A percentile compares a stretch with the other conserved stretches of the same genome.
Evolutionary conservation across 352 stramenopile genomes (phyloP).

Genomic region (Pythium biforme): DNA sequence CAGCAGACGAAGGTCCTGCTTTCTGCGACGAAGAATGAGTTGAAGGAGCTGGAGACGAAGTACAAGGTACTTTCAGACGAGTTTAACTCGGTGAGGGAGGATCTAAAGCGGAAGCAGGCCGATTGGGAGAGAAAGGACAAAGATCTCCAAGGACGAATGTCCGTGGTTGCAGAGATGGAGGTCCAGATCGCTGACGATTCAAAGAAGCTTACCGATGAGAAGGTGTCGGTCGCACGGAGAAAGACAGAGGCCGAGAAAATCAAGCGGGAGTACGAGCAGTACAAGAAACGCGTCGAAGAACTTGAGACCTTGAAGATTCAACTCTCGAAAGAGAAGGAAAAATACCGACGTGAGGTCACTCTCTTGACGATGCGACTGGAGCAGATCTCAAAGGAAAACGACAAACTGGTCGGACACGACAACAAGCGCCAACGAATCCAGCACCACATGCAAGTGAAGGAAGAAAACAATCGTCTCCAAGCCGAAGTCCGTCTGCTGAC

Average conservation of each 20-base stretch:
- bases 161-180: slow-evolving; percentile 22
- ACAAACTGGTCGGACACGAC: slow-evolving; percentile 74
- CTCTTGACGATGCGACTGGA: slow-evolving; percentile 30
- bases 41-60: not conserved
- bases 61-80: slow-evolving; percentile 3
- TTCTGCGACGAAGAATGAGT: not conserved
- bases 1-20: not conserved
- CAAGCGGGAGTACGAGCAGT: slow-evolving; percentile 19
- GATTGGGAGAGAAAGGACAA: slow-evolving; percentile 21
- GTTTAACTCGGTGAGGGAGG: slow-evolving; percentile 4
- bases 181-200: slow-evolving; percentile 20
- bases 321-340: slow-evolving; percentile 53
- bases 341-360: slow-evolving; percentile 35
- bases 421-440: slow-evolving; percentile 85
- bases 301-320: slow-evolving; percentile 36
- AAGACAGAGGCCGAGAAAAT: slow-evolving; percentile 24
- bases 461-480: slow-evolving; percentile 79
- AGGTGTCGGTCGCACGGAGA: slow-evolving; percentile 13
- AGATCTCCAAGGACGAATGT: slow-evolving; percentile 16
- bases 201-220: slow-evolving; percentile 22
- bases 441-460: slow-evolving; percentile 78
- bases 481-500: slow-evolving; percentile 64
- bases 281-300: slow-evolving; percentile 11
- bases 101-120: slow-evolving; percentile 11
- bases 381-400: slow-evolving; percentile 49